Base-by-base conservation (phyloP, 176 grass and related monocot species). In the Aegilops tauschii region DNA sequence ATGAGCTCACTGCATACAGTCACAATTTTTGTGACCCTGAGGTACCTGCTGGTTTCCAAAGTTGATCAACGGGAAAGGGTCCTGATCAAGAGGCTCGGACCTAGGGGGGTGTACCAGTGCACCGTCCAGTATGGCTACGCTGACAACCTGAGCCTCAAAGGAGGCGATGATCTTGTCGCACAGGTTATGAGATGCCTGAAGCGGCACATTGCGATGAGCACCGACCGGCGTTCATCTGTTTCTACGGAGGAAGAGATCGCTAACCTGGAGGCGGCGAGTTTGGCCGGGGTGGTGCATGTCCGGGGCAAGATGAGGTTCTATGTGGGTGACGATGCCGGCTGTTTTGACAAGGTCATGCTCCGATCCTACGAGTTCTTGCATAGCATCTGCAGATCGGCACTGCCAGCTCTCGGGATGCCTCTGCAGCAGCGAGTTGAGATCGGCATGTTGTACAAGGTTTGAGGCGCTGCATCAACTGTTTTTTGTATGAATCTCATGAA, bases 361-460 rank as follows among this genome's bases (percentile, higher is more conserved):
- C 47, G 84, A 12, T 94, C 89, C 83, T 97, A 94, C 45, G 90
- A 97, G 82, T 94, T 94, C 89, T 69, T 94, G 61, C 90, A 97
- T 76, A 84, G 87, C 79, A 93, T 91, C 66, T 94, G 95, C 76
- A 82, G 86, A 49, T 93, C 95, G 1, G 86, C 86, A 0, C 85
- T 97, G 78, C 95, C 95, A 4, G 64, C 84, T 70, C 71, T 94
- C 12, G 85, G 78, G 29, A 76, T 92, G 76, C 92, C 92, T 21
- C 83, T 92, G 85, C 86, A 89, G 27, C 90, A 94, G 72, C 86
- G 86, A 49, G 89, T 97, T n/a, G 95, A 94, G 86, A 94, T 97
- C 40, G 92, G 92, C 44, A 94, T 94, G 92, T 32, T 97, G 8
- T 94, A 86, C 79, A 92, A 92, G 85, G 87, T 85, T 35, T 89